Base-by-base conservation (phyloP, 768 basidiomycete genomes). In the Rhodotorula diobovata region DNA sequence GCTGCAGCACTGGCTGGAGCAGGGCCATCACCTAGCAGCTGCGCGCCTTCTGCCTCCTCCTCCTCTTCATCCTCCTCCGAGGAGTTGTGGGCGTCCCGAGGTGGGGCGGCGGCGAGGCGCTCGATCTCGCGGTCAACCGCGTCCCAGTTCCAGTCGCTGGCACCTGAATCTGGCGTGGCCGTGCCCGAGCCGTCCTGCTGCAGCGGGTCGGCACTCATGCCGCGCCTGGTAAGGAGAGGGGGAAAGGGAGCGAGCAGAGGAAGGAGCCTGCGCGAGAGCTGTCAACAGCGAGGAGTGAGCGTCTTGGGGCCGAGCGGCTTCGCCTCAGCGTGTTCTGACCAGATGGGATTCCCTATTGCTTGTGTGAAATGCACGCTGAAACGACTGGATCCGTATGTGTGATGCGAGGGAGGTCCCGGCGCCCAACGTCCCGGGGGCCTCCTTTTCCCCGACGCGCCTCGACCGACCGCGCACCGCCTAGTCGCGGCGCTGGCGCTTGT, bases 401-500 rank as follows among this genome's bases (percentile, higher is more conserved):
- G 4, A 53, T 63, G 62, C 62, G n/a, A n/a, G 21, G 20, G 2
- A 15, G 34, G 46, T 55, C 56, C n/a, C n/a, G n/a, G n/a, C n/a
- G n/a, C n/a, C n/a, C n/a, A n/a, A n/a, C n/a, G n/a, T n/a, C 32
- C 16, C 10, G 54, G 4, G 21, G 21, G 21, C 7, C 46, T 48
- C 48, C 25, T 25, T 28, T 28, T 25, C 48, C 25, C 48, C 14
- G 21, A 20, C 25, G 7, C 20, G 9, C 21, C 37, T 21, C 55
- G 14, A 4, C 34, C 37, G 20, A 28, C 4, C 48, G 10, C 37
- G 45, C 11, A 23, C 37, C 39, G 9, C 39, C 3, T 66, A 71
- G 35, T 71, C 70, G 56, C 70, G 61, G 7, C 70, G 65, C 57
- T 63, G 66, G 61, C 70, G 66, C 66, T 71, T 71, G 61, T 50